These are phyloP conservation scores for Delphinella strobiligena DNA, from an alignment of 2,329 filamentous ascomycete species.

Conservation along the genomic window DNA sequence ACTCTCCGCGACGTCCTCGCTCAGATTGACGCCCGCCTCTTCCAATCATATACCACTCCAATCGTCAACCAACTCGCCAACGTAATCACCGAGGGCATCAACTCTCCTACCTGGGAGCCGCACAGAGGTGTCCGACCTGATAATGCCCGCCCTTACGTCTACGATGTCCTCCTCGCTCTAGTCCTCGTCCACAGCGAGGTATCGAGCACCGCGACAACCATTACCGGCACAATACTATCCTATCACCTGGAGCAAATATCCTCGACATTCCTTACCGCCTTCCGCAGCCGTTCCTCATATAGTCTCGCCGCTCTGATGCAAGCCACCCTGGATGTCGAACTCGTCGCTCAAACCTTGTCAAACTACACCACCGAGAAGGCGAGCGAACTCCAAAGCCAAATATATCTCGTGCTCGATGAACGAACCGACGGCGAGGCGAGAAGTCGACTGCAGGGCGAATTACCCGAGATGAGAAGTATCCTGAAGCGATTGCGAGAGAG, in stretches of 20 bases:
- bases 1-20: conserved; percentile 81
- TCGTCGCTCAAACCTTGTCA: conserved; percentile 83
- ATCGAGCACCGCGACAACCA: conserved; percentile 45
- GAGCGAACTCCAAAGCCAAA: conserved; percentile 70
- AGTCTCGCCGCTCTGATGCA: conserved; percentile 80
- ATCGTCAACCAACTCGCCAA: conserved; percentile 54
- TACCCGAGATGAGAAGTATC: conserved; percentile 78
- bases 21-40: conserved; percentile 83
- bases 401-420: conserved; percentile 82
- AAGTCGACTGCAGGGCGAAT: conserved; percentile 65
- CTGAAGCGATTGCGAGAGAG: conserved; percentile 74
- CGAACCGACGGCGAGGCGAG: conserved; percentile 82
- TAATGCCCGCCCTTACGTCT: conserved; percentile 78
- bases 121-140: conserved; percentile 40
- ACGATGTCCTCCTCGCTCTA: conserved; percentile 70
- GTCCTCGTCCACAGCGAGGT: conserved; percentile 75
- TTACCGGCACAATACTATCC: conserved; percentile 72
- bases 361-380: conserved; percentile 80
- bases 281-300: conserved; percentile 53
- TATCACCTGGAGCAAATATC: conserved; percentile 77
- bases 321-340: conserved; percentile 93
- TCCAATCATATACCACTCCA: conserved; percentile 81
- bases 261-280: conserved; percentile 67
- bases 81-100: conserved; percentile 63
- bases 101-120: conserved; percentile 57